Base-by-base conservation (phyloP, 106 monocot species). In the Vanilla planifolia region DNA sequence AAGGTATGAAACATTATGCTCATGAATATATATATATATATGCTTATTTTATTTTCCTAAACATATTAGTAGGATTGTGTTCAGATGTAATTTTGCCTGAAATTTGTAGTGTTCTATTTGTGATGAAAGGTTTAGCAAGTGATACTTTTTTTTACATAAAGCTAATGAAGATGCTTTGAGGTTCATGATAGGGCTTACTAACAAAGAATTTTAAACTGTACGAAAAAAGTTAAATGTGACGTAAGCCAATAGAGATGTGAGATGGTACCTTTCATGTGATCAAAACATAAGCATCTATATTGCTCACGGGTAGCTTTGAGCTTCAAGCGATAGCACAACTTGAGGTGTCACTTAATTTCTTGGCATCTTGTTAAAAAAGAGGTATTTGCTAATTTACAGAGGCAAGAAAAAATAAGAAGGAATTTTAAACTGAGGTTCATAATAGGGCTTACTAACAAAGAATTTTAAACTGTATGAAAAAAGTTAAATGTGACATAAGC, bases 1-100 rank as follows among this genome's bases (percentile, higher is more conserved):
- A 74, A 59, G 79, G 88, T 88, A 70, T 64, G 63, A 3, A 42
- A 43, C 43, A 47, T 8, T 15, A 6, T 14, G 16, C 50, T 15
- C 11, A 7, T 19, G 6, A 29, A 21, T n/a, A n/a, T n/a, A 57
- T 20, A 13, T 33, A 36, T 57, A 20, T 35, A 30, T 57, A 35
- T 57, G 57, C 35, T 35, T 35, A 57, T 57, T 36, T 22, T 57
- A 5, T 21, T 57, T 8, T 57, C 8, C 22, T 45, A 16, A 1
- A 34, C 35, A 16, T 34, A 4, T 36, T 57, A 57, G 57, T 57
- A 19, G 34, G 35, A 34, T 57, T 33, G 20, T 36, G 8, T 35
- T 9, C 21, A n/a, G 35, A 53, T 53, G 28, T 51, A 53, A 29
- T 30, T 53, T 53, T 11, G 30, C 4, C 4, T 29, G 13, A 30